Percentiles rank a stretch among this genome's conserved stretches.
Evolutionary conservation across 768 basidiomycete species (phyloP).

Genomic region (Pleurotus eryngii): DNA sequence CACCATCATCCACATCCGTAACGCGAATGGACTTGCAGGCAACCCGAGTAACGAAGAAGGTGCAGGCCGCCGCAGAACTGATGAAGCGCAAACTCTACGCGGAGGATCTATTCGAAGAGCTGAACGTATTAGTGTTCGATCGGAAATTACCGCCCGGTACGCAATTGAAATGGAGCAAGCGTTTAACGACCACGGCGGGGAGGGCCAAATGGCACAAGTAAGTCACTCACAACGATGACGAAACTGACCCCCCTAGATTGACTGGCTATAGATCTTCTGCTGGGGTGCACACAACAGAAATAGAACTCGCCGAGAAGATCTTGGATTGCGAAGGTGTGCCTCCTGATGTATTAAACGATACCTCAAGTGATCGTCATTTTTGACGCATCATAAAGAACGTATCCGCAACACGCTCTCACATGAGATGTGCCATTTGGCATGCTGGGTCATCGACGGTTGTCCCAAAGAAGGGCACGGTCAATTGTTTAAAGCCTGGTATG

Average conservation of each 20-base stretch:
- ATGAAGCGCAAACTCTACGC: slow-evolving; percentile 50
- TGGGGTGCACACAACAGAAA: slow-evolving; percentile 57
- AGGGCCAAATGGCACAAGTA: slow-evolving; percentile 64
- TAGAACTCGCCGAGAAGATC: slow-evolving; percentile 82
- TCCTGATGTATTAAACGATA: not conserved
- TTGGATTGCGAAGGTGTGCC: slow-evolving; percentile 66
- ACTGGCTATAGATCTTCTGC: slow-evolving; percentile 42
- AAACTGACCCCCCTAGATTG: not conserved
- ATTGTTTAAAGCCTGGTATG: slow-evolving; percentile 70
- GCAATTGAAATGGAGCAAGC: slow-evolving; percentile 62
- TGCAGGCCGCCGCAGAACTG: slow-evolving; percentile 38
- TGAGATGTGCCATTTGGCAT: slow-evolving; percentile 91
- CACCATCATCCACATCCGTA: not conserved
- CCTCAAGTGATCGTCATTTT: too few species aligned
- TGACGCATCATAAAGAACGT: slow-evolving; percentile 46
- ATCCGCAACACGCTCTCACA: slow-evolving; percentile 82
- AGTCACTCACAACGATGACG: slow-evolving; percentile 7
- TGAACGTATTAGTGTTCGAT: slow-evolving; percentile 58
- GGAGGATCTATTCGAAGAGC: slow-evolving; percentile 50
- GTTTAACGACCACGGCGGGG: slow-evolving; percentile 66
- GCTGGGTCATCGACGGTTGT: slow-evolving; percentile 74
- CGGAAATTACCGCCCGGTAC: slow-evolving; percentile 51
- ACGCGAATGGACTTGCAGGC: slow-evolving; percentile 16
- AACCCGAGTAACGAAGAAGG: slow-evolving; percentile 36
- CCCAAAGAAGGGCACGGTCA: slow-evolving; percentile 72